Percentiles rank a stretch among this genome's conserved stretches.
Conservation (phyloP, 768 basidiomycete genomes). For the Chalciporus sphaerocephalus region DNA sequence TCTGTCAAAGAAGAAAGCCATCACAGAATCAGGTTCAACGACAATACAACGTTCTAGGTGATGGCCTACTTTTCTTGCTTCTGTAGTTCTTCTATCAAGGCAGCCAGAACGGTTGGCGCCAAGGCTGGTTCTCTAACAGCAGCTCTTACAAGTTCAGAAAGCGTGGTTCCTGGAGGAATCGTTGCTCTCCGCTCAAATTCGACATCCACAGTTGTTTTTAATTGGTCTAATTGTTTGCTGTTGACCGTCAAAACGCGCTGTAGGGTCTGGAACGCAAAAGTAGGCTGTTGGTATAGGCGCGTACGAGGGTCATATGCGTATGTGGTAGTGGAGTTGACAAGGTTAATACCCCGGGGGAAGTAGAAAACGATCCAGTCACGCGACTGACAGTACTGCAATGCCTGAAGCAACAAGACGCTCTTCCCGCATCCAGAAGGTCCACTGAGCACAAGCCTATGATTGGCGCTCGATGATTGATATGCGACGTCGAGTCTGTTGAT, state of each 20-base stretch:
- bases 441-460: constrained; percentile 64
- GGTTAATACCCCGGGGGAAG: constrained; percentile 68
- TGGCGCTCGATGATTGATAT: constrained; percentile 42
- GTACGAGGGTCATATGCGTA: constrained; percentile 74
- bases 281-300: constrained; percentile 71
- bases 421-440: constrained; percentile 79
- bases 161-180: constrained; percentile 44
- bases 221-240: constrained; percentile 34
- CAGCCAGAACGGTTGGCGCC: constrained; percentile 54
- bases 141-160: constrained; percentile 54
- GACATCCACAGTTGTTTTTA: constrained; percentile 42
- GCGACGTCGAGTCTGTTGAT: constrained; percentile 51
- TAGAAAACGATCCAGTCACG: constrained; percentile 82
- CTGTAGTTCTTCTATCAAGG: constrained; percentile 58
- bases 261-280: constrained; percentile 58
- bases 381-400: constrained; percentile 59
- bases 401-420: constrained; percentile 72
- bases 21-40: not conserved
- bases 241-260: constrained; percentile 63
- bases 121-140: constrained; percentile 50
- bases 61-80: constrained; percentile 56
- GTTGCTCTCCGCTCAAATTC: constrained; percentile 44
- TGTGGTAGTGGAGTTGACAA: constrained; percentile 72
- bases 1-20: constrained; percentile 34
- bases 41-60: not conserved